Conservation (phyloP, 176 grass and related monocot species). For the Aegilops umbellulata region DNA sequence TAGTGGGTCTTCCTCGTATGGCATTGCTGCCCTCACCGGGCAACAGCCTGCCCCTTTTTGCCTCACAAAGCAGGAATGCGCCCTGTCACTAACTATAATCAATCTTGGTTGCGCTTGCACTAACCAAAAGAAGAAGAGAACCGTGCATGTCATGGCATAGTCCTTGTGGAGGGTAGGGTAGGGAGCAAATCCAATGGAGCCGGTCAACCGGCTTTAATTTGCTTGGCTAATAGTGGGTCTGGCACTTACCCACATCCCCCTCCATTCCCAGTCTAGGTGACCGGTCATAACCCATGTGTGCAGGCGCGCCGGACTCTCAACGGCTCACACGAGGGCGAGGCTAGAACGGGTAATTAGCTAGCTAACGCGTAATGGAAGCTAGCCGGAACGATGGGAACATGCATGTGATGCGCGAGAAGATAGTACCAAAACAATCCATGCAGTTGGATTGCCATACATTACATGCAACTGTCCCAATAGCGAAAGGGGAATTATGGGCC, state of each 20-base stretch:
- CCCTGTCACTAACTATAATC: neutral
- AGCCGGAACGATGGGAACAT: slow-evolving; percentile 28
- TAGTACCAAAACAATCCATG: neutral
- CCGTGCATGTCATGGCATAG: neutral
- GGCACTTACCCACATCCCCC: slow-evolving; percentile 12
- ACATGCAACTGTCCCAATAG: neutral
- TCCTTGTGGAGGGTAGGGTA: neutral
- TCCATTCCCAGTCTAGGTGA: neutral
- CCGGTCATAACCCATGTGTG: neutral
- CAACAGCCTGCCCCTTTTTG: neutral
- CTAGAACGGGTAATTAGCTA: neutral
- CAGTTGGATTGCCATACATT: neutral
- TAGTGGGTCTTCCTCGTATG: slow-evolving; percentile 12
- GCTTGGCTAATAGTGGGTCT: slow-evolving; percentile 15
- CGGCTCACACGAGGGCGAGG: neutral
- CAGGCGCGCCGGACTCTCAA: neutral
- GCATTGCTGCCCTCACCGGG: neutral
- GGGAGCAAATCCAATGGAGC: neutral
- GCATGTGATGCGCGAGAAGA: neutral
- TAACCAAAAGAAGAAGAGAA: neutral
- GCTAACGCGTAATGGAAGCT: slow-evolving; percentile 19
- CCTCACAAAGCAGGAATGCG: neutral
- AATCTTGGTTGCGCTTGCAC: neutral
- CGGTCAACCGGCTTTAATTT: neutral
- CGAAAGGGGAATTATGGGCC: neutral